A percentile compares a stretch with the other conserved stretches of the same genome.
phyloP scores from a whole-genome alignment of 768 basidiomycete species.

The Astraeus odoratus region DNA sequence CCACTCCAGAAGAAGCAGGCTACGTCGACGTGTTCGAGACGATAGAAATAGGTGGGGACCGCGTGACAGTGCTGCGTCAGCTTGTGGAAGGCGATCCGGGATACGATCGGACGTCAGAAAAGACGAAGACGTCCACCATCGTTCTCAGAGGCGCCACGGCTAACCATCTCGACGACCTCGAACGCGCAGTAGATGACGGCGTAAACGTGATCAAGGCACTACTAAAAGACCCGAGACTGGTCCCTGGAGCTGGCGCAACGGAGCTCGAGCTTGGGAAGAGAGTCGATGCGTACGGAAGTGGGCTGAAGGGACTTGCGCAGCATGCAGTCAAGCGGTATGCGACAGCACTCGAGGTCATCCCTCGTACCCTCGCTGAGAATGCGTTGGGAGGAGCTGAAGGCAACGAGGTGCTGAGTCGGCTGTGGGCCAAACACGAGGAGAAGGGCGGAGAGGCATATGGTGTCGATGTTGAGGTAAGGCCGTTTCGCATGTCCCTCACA shows the following conservation, averaged over 20 bases:
- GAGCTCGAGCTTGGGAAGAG: conserved; percentile 88
- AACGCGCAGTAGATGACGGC: conserved; percentile 94
- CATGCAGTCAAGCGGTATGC: conserved; percentile 91
- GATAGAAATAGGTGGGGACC: conserved; percentile 93
- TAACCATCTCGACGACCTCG: conserved; percentile 92
- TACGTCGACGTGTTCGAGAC: conserved; percentile 92
- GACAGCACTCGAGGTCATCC: conserved; percentile 85
- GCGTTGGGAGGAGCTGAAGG: conserved; percentile 87
- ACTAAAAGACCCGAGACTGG: conserved; percentile 82
- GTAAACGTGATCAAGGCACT: conserved; percentile 93
- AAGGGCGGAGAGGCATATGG: conserved; percentile 71
- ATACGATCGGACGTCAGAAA: conserved; percentile 54
- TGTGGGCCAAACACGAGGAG: conserved; percentile 88
- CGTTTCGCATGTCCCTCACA: not conserved
- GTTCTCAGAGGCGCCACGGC: conserved; percentile 93
- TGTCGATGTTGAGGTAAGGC: conserved; percentile 78
- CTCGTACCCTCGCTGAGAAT: conserved; percentile 90
- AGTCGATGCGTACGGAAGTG: conserved; percentile 81
- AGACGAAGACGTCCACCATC: conserved; percentile 87
- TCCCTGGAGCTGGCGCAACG: conserved; percentile 91
- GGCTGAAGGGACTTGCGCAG: conserved; percentile 85
- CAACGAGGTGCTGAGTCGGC: conserved; percentile 81
- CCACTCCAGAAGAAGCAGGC: conserved; percentile 94
- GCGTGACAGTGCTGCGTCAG: conserved; percentile 94
- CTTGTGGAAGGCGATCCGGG: conserved; percentile 58